These are phyloP conservation scores for Xylaria sp. DNA, from an alignment of 2,329 filamentous ascomycete genomes.

Conservation along the genomic window DNA sequence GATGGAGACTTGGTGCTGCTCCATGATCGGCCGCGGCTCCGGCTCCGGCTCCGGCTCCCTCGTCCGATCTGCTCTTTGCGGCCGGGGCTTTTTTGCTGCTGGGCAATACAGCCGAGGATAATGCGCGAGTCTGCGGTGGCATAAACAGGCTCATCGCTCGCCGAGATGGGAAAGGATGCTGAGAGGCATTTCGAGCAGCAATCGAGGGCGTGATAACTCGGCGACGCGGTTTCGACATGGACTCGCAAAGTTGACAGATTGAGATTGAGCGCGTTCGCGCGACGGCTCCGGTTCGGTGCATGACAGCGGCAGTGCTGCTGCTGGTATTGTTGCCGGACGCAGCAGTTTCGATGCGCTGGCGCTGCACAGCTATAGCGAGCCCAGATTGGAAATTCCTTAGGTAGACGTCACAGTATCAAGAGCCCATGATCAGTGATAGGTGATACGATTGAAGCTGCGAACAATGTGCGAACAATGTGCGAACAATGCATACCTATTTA, in stretches of 20 bases:
- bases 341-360: no score
- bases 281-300: slow-evolving; percentile 34
- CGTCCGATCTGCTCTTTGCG: not conserved
- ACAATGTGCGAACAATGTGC: no score
- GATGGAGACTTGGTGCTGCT: not conserved
- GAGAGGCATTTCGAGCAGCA: slow-evolving; percentile 42
- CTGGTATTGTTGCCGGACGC: not conserved
- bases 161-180: slow-evolving; percentile 10
- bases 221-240: slow-evolving; percentile 32
- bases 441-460: no score
- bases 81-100: not conserved
- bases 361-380: no score
- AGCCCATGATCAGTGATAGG: no score
- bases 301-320: slow-evolving; percentile 10
- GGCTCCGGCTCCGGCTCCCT: not conserved
- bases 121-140: not conserved
- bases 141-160: not conserved
- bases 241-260: slow-evolving; percentile 43
- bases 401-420: no score
- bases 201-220: slow-evolving; percentile 25
- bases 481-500: no score
- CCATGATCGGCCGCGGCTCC: not conserved
- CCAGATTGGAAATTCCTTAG: no score
- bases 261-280: slow-evolving; percentile 34
- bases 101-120: not conserved